Conservation (phyloP, 352 stramenopile species). For the Phytophthora meadii region DNA sequence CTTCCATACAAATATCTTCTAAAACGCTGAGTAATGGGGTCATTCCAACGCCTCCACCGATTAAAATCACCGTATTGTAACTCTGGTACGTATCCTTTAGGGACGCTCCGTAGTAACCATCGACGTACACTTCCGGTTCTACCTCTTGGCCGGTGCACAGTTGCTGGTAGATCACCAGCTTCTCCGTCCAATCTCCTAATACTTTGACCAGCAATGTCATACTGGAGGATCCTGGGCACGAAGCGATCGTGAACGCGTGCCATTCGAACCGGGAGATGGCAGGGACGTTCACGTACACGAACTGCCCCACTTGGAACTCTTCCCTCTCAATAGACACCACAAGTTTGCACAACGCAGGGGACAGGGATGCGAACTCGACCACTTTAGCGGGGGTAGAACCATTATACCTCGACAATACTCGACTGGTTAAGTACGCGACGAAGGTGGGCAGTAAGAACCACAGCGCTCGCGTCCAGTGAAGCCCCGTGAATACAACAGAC, state of each 20-base stretch:
- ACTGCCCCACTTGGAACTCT: constrained; percentile 42
- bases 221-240: constrained; percentile 34
- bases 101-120: constrained; percentile 59
- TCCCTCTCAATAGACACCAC: constrained; percentile 23
- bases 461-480: constrained; percentile 44
- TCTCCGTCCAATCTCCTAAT: constrained; percentile 52
- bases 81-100: constrained; percentile 34
- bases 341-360: constrained; percentile 38
- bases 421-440: constrained; percentile 44
- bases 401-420: constrained; percentile 42
- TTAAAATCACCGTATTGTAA: constrained; percentile 47
- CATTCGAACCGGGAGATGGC: constrained; percentile 50
- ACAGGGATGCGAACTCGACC: constrained; percentile 33
- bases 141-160: constrained; percentile 15
- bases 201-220: constrained; percentile 56
- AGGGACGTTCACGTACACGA: constrained; percentile 56
- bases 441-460: constrained; percentile 46
- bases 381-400: constrained; percentile 24
- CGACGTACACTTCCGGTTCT: constrained; percentile 49
- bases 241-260: constrained; percentile 60
- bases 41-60: constrained; percentile 53
- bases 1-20: constrained; percentile 37
- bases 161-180: constrained; percentile 43
- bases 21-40: constrained; percentile 55
- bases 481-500: constrained; percentile 39